Percentiles rank a stretch among this genome's conserved stretches.
These are phyloP conservation scores for Carex myosuroides DNA, from an alignment of 176 grass and related monocot species.

Conservation along the genomic window DNA sequence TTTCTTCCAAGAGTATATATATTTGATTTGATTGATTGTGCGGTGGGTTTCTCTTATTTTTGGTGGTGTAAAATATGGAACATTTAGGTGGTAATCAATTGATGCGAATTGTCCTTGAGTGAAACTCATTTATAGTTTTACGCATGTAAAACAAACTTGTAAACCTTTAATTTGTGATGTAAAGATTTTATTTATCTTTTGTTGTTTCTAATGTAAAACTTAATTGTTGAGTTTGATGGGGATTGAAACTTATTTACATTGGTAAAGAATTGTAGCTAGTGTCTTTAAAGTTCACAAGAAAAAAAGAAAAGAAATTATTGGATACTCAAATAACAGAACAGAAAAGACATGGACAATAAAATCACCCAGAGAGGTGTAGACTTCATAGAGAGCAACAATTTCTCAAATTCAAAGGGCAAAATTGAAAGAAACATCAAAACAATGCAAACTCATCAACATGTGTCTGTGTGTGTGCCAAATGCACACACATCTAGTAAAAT, in stretches of 20 bases:
- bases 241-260: neutral
- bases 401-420: neutral
- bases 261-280: neutral
- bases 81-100: neutral
- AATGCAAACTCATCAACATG: neutral
- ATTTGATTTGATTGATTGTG: constrained; percentile 3
- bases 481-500: neutral
- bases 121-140: neutral
- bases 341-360: neutral
- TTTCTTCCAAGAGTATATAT: neutral
- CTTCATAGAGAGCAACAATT: neutral
- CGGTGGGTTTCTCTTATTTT: neutral
- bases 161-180: constrained; percentile 2
- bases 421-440: neutral
- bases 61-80: neutral
- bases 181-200: neutral
- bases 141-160: neutral
- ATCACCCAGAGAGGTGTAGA: neutral
- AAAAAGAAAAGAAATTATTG: neutral
- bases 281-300: neutral
- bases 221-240: neutral
- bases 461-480: neutral
- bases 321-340: neutral
- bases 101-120: neutral
- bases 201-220: neutral